Base-by-base conservation (phyloP, 257 asterid species). In the Scutellaria minor region DNA sequence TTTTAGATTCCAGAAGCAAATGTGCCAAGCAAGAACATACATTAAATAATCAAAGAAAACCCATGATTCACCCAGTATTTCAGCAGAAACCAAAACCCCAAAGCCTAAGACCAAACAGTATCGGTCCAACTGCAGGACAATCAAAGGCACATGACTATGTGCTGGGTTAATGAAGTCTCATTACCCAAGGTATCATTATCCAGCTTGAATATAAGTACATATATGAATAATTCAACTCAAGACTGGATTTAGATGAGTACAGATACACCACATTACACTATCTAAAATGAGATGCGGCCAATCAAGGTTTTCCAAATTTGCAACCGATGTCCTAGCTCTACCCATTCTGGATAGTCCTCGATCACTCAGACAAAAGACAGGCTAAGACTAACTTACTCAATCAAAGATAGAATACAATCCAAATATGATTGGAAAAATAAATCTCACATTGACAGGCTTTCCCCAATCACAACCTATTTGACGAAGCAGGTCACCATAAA, bases 181-280 rank as follows among this genome's bases (percentile, higher is more conserved):
- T 61, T 22, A 24, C 45, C 64, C 53, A 39, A 10, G 40, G 53
- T 54, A 60, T 18, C 12, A 2, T 50, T 59, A 62, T 11, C 55
- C 20, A 39, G 20, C 46, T 20, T 51, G 42, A 47, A 13, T n/a
- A 14, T 18, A 71, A n/a, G 69, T 47, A 31, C 50, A 41, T 53
- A n/a, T 39, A 57, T 40, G 58, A 56, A 69, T 24, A 55, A 12
- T 55, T 53, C 68, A 55, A 35, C 15, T 20, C 14, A 24, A 48
- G 13, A 20, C 47, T 15, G 73, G 68, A 66, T 74, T 53, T 47
- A 66, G 54, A 58, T 57, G 68, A 14, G 41, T 37, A 54, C 15
- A 55, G 12, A 71, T 31, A 27, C 24, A 5, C 9, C 4, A 20
- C 57, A 54, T 57, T 1, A 52, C 42, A 57, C 48, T 60, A 58